Conservation (phyloP, 345 rosid species). For the Tarenaya hassleriana region DNA sequence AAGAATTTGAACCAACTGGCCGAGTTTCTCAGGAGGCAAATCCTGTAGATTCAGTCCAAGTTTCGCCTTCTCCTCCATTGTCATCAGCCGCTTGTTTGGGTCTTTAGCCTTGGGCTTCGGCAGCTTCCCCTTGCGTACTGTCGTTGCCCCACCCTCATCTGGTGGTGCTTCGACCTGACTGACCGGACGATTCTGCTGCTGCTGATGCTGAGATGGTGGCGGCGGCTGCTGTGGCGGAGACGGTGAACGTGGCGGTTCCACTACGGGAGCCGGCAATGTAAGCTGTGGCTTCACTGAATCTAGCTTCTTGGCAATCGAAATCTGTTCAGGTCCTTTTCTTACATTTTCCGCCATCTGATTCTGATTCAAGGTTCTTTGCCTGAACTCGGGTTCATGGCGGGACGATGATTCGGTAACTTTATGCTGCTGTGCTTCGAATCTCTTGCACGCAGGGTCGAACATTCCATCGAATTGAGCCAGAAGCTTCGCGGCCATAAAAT, state of each 20-base stretch:
- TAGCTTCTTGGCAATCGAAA: conserved; percentile 23
- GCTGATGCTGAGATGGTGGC: too few species aligned
- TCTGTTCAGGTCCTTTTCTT: conserved; percentile 21
- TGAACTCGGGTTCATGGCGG: conserved; percentile 18
- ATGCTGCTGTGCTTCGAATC: conserved; percentile 19
- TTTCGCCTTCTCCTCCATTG: conserved; percentile 62
- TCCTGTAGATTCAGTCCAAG: conserved; percentile 63
- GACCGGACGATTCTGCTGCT: conserved; percentile 33
- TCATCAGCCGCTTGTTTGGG: conserved; percentile 68
- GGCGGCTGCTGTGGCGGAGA: conserved; percentile 26
- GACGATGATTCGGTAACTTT: conserved; percentile 15
- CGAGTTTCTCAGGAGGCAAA: conserved; percentile 75
- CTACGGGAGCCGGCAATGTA: conserved; percentile 18
- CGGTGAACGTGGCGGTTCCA: conserved; percentile 4
- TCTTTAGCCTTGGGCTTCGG: conserved; percentile 84
- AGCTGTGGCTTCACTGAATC: conserved; percentile 21
- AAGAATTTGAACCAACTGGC: conserved; percentile 58
- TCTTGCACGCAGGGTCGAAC: conserved; percentile 36
- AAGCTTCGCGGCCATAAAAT: conserved; percentile 42
- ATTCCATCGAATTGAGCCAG: conserved; percentile 41
- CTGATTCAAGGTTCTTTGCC: conserved; percentile 17
- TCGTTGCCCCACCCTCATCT: conserved; percentile 11
- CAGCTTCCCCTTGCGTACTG: conserved; percentile 34
- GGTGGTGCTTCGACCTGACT: neutral
- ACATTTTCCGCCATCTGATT: conserved; percentile 13